Percentiles rank a stretch among this genome's conserved stretches.
Conservation (phyloP, 257 asterid species). For the Eustoma russellianum region DNA sequence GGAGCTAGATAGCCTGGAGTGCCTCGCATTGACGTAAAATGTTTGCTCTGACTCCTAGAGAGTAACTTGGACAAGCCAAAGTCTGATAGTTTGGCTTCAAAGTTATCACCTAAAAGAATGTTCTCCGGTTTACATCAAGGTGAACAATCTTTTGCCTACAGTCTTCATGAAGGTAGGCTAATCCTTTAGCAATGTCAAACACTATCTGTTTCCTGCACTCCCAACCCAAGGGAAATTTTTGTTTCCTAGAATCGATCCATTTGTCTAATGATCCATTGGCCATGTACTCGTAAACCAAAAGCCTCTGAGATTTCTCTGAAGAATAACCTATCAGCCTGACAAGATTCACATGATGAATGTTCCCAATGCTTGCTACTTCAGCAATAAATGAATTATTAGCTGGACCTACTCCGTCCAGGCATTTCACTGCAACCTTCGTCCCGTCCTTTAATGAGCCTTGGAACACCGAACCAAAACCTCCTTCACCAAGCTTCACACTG, state of each 20-base stretch:
- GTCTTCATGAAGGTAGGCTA: constrained; percentile 73
- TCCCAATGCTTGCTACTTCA: constrained; percentile 74
- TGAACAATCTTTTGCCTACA: constrained; percentile 62
- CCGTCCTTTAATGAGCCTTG: constrained; percentile 52
- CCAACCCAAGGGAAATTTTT: constrained; percentile 46
- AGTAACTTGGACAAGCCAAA: constrained; percentile 74
- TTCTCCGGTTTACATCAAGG: constrained; percentile 78
- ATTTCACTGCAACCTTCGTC: constrained; percentile 58
- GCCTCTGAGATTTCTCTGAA: constrained; percentile 61
- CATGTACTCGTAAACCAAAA: constrained; percentile 75
- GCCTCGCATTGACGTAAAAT: constrained; percentile 66
- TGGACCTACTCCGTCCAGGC: constrained; percentile 70
- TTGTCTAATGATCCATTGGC: constrained; percentile 66
- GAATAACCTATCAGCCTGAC: constrained; percentile 77
- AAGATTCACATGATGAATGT: constrained; percentile 69
- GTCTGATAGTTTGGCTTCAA: constrained; percentile 66
- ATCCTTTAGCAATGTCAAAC: constrained; percentile 58
- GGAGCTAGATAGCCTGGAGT: constrained; percentile 92
- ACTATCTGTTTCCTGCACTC: constrained; percentile 53
- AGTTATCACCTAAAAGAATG: constrained; percentile 53
- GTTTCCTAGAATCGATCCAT: constrained; percentile 38
- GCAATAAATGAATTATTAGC: constrained; percentile 81
- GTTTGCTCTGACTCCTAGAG: constrained; percentile 67
- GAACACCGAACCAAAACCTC: constrained; percentile 80
- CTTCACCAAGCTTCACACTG: constrained; percentile 77